phyloP scores from a whole-genome alignment of 768 basidiomycete genomes.

The Lepiota brunneoincarnata region DNA sequence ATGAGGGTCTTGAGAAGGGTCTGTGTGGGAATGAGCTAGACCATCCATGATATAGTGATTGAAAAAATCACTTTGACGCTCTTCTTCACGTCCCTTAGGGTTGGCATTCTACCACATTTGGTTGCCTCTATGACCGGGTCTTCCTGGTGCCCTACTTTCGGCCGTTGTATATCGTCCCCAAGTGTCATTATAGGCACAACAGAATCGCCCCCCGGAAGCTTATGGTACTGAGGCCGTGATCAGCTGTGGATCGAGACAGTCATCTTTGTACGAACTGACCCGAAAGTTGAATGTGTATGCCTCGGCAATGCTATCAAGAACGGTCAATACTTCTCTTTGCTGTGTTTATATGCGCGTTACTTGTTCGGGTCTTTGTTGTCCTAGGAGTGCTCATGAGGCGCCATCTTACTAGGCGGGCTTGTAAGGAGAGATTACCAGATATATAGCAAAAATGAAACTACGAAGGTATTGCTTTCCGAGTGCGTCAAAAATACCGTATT shows the following conservation, averaged over 20 bases:
- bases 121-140: slow-evolving; percentile 65
- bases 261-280: slow-evolving; percentile 31
- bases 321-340: neutral
- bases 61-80: slow-evolving; percentile 61
- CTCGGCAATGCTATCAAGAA: slow-evolving; percentile 65
- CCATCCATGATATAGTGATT: neutral
- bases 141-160: slow-evolving; percentile 17
- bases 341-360: slow-evolving; percentile 38
- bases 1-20: slow-evolving; percentile 74
- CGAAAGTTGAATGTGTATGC: slow-evolving; percentile 88
- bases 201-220: slow-evolving; percentile 55
- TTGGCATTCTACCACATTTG: slow-evolving; percentile 61
- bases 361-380: slow-evolving; percentile 85
- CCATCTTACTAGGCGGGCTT: neutral
- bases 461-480: slow-evolving; percentile 81
- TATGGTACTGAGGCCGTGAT: slow-evolving; percentile 53
- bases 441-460: slow-evolving; percentile 84
- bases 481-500: slow-evolving; percentile 85
- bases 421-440: slow-evolving; percentile 51
- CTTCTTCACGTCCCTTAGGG: slow-evolving; percentile 77
- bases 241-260: neutral
- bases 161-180: slow-evolving; percentile 48
- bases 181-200: slow-evolving; percentile 73
- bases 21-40: slow-evolving; percentile 32
- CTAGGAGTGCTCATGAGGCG: slow-evolving; percentile 32